Conservation (phyloP, 345 rosid genomes). For the Citrus glauca region DNA sequence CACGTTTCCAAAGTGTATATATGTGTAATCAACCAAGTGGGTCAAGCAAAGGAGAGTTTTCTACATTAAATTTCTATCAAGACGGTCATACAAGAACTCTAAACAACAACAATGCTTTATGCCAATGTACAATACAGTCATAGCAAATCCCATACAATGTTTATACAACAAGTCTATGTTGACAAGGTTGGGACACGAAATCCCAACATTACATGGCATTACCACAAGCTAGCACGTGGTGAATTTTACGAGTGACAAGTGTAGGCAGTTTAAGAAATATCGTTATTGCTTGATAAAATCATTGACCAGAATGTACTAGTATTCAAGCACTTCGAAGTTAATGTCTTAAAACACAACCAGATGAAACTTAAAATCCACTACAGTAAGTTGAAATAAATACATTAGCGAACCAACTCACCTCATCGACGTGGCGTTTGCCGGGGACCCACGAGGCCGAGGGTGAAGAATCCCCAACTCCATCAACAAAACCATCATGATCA, state of each 20-base stretch:
- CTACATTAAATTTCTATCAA: background rate
- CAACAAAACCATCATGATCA: slow-evolving; percentile 22
- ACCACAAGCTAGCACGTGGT: background rate
- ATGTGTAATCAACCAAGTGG: background rate
- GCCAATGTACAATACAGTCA: background rate
- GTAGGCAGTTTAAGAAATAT: background rate
- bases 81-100: background rate
- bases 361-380: background rate
- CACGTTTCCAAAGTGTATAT: background rate
- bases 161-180: background rate
- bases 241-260: background rate
- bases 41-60: background rate
- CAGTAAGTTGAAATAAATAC: background rate
- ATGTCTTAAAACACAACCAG: background rate
- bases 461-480: slow-evolving; percentile 36
- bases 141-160: background rate
- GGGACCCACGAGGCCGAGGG: slow-evolving; percentile 54
- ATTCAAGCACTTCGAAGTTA: background rate
- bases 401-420: slow-evolving; percentile 39
- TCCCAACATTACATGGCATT: background rate
- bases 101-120: background rate
- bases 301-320: background rate
- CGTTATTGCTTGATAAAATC: background rate
- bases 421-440: slow-evolving; percentile 80
- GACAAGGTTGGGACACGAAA: background rate